These are phyloP conservation scores for Penicillium tannophilum DNA, from an alignment of 495 filamentous ascomycete species.

Conservation along the genomic window DNA sequence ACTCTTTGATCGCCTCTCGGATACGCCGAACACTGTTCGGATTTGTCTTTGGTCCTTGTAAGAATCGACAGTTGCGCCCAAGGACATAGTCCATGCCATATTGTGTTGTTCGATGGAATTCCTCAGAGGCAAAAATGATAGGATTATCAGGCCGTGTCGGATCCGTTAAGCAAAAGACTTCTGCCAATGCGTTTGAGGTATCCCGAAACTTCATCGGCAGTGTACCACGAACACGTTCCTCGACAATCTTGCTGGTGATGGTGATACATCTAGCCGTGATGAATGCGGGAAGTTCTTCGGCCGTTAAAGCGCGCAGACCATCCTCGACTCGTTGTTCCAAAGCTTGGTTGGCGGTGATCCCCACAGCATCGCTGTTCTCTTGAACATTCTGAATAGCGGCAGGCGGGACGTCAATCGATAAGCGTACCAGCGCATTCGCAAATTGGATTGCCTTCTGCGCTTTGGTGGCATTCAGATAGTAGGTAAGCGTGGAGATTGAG, in stretches of 20 bases:
- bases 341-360: slow-evolving; percentile 51
- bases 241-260: slow-evolving; percentile 40
- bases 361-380: slow-evolving; percentile 45
- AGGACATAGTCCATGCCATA: slow-evolving; percentile 61
- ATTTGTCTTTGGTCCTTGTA: slow-evolving; percentile 60
- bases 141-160: slow-evolving; percentile 73
- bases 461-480: slow-evolving; percentile 67
- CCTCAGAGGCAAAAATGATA: slow-evolving; percentile 75
- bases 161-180: slow-evolving; percentile 78
- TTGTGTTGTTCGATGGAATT: slow-evolving; percentile 52
- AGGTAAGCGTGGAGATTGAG: slow-evolving; percentile 64
- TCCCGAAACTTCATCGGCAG: slow-evolving; percentile 46
- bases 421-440: slow-evolving; percentile 62
- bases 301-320: slow-evolving; percentile 60
- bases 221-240: slow-evolving; percentile 37
- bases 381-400: slow-evolving; percentile 46
- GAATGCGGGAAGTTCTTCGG: slow-evolving; percentile 71
- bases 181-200: slow-evolving; percentile 70
- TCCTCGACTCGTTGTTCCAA: slow-evolving; percentile 60
- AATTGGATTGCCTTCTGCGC: slow-evolving; percentile 72
- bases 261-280: slow-evolving; percentile 52
- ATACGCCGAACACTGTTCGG: slow-evolving; percentile 55
- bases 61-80: slow-evolving; percentile 62
- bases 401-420: slow-evolving; percentile 30
- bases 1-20: slow-evolving; percentile 54